Conservation (phyloP, 129 eudicot species). For the Chrysanthemum makinoi region DNA sequence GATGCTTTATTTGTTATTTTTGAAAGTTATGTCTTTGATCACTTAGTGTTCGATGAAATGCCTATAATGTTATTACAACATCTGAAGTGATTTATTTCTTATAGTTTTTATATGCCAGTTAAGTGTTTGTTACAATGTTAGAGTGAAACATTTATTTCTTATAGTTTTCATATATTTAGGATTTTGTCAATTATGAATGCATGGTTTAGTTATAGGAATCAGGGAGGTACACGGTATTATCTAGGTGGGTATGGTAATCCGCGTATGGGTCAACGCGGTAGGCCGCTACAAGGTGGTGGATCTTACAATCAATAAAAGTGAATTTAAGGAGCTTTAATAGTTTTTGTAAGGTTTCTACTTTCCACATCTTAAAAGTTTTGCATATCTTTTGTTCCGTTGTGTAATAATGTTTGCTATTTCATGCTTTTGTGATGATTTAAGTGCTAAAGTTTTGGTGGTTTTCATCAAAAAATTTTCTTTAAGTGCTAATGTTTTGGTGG, state of each 20-base stretch:
- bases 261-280: constrained; percentile 80
- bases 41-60: too few relatives aligned
- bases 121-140: too few relatives aligned
- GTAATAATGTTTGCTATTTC: background rate
- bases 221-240: constrained; percentile 53
- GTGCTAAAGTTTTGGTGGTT: too few relatives aligned
- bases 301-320: constrained; percentile 34
- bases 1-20: too few relatives aligned
- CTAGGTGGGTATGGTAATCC: constrained; percentile 66
- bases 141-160: too few relatives aligned
- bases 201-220: constrained; percentile 70
- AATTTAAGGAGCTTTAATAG: background rate
- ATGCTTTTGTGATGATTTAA: background rate
- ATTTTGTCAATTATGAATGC: constrained; percentile 3
- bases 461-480: background rate
- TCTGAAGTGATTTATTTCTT: too few relatives aligned
- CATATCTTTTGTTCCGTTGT: background rate
- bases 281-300: constrained; percentile 73
- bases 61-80: too few relatives aligned
- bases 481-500: background rate
- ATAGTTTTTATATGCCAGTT: too few relatives aligned
- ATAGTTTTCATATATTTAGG: too few relatives aligned
- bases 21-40: too few relatives aligned
- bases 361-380: background rate
- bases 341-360: background rate